Conservation (phyloP, 306 rosid species). For the Acacia melanoxylon region DNA sequence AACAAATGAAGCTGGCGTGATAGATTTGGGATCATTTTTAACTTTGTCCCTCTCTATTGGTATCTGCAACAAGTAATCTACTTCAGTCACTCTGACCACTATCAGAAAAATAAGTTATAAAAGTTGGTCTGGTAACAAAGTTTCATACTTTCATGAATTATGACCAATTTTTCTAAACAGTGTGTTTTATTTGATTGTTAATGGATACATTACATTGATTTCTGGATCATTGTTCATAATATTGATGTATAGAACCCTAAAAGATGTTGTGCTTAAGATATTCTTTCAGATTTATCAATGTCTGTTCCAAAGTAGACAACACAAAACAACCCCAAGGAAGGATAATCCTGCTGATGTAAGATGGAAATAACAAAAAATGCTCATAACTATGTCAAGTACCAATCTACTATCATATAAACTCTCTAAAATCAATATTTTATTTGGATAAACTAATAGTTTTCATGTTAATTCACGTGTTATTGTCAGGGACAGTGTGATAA, state of each 20-base stretch:
- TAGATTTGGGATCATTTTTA: slow-evolving; percentile 55
- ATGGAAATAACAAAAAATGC: neutral
- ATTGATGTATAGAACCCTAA: neutral
- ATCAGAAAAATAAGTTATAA: neutral
- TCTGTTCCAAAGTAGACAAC: neutral
- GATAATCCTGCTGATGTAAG: neutral
- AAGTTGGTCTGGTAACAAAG: neutral
- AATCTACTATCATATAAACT: neutral
- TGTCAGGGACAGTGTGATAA: slow-evolving; percentile 8
- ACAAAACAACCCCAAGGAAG: neutral
- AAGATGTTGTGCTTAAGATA: neutral
- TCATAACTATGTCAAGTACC: neutral
- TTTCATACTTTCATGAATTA: neutral
- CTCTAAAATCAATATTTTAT: slow-evolving; percentile 14
- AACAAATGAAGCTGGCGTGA: slow-evolving; percentile 91
- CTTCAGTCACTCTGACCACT: neutral
- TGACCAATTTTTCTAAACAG: neutral
- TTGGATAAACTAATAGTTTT: slow-evolving; percentile 7
- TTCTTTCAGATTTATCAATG: too few species aligned
- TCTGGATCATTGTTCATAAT: neutral
- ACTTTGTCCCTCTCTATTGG: slow-evolving; percentile 70
- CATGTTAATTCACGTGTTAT: neutral
- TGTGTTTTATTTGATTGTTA: neutral
- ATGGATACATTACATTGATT: neutral
- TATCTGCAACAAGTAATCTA: slow-evolving; percentile 53